Base-by-base conservation (phyloP, 2,329 filamentous ascomycete genomes). In the Sporothrix sp. region DNA sequence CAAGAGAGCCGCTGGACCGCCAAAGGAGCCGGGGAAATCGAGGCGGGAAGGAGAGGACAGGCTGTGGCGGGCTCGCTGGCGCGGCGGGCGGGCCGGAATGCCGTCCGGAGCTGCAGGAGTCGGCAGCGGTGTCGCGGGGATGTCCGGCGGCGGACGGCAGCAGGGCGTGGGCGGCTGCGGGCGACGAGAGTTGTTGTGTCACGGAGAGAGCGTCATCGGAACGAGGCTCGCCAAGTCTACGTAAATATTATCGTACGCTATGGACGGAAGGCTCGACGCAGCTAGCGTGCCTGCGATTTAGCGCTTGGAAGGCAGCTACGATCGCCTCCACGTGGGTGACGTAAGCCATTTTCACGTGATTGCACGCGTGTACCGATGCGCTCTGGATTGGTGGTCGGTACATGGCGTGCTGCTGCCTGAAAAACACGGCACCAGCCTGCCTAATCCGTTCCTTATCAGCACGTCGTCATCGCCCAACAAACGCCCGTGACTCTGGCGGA, bases 381-480 rank as follows among this genome's bases (percentile, higher is more conserved):
- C n/a, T n/a, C n/a, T n/a, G n/a, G n/a, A 3, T 45, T 3, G 7
- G 14, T n/a, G 11, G 32, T 5, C 39, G 16, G 18, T 30, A 3
- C 20, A 14, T 18, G 27, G 11, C n/a, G 20, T 3, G 14, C 13
- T 45, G 1, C 2, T 45, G 44, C 44, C 44, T 47, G n/a, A n/a
- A 4, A 37, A 37, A 37, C 33, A 37, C 37, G 44, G 44, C 44
- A 47, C 27, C 44, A 37, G 32, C 32, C 43, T 46, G 43, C 43
- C 44, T 47, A 47, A 47, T 47, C 33, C 33, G 32, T 33, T 46
- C 27, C 35, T 51, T 47, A 51, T 51, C 42, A 51, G 20, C 27
- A 42, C 43, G 28, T 50, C 51, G 42, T 53, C 51, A 50, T 50
- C 42, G 42, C 47, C 51, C 47, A 53, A 50, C 51, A 46, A 43